Evolutionary conservation across 1,284 basidiomycete species (phyloP).

Genomic region (Puccinia novopanici): DNA sequence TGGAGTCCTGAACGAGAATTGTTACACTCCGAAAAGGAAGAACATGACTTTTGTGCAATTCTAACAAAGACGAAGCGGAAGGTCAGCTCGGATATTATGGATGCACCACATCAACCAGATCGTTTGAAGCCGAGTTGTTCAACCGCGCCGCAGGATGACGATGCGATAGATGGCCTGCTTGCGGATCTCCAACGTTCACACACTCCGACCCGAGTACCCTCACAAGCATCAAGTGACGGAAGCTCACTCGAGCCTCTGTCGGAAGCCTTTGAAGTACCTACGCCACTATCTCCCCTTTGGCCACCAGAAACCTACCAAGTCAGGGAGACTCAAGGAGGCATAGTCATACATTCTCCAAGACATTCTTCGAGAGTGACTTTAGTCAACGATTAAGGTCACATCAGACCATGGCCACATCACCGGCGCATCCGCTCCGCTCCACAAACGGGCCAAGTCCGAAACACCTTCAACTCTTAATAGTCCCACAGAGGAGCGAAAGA

Average conservation of each 20-base stretch:
- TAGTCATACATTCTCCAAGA: conserved; percentile 20
- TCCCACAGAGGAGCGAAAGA: conserved; percentile 20
- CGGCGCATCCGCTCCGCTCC: not conserved
- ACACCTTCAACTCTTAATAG: conserved; percentile 35
- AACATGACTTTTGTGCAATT: conserved; percentile 9
- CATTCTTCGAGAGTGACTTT: not conserved
- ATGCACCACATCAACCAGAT: not conserved
- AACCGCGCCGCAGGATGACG: conserved; percentile 3
- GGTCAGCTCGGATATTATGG: not conserved
- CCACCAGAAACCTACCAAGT: conserved; percentile 11
- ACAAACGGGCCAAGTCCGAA: conserved; percentile 43
- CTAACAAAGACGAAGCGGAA: not conserved
- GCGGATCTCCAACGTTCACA: conserved; percentile 26
- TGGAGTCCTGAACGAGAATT: conserved; percentile 18
- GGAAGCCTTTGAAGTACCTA: conserved; percentile 48
- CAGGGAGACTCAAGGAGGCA: conserved; percentile 3
- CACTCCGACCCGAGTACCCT: conserved; percentile 26
- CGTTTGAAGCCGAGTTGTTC: conserved; percentile 18
- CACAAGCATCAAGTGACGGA: conserved; percentile 32
- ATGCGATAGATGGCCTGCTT: conserved; percentile 35
- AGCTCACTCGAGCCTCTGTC: conserved; percentile 49
- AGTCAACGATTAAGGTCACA: conserved; percentile 9
- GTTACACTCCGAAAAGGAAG: conserved; percentile 11
- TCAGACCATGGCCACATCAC: not conserved
- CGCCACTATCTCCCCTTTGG: conserved; percentile 28